These are phyloP conservation scores for Cryptococcus sp. DNA, from an alignment of 1,284 basidiomycete genomes.

Conservation along the genomic window DNA sequence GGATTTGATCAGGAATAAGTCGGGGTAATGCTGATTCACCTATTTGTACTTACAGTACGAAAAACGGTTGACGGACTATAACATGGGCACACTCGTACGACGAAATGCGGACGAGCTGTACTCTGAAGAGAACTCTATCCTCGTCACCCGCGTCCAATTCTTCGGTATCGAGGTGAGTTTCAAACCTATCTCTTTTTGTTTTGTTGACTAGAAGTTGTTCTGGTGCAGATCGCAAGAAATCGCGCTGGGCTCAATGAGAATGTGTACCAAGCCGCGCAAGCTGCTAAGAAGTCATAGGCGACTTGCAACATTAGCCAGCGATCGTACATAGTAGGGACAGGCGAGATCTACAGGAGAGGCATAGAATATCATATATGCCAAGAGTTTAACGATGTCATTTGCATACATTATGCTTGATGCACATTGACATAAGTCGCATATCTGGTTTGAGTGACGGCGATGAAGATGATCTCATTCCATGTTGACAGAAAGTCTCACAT, in stretches of 20 bases:
- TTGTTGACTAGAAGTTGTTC: background rate
- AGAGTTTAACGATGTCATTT: no score
- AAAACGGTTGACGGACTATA: constrained; percentile 86
- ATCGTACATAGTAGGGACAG: no score
- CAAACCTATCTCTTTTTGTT: background rate
- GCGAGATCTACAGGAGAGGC: no score
- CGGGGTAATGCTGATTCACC: no score
- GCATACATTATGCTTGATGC: background rate
- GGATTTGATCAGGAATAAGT: no score
- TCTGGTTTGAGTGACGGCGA: no score
- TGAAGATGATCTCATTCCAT: background rate
- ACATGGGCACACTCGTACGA: constrained; percentile 94
- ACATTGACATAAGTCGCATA: no score
- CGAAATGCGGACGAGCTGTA: constrained; percentile 80
- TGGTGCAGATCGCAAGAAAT: constrained; percentile 89
- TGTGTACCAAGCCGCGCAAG: constrained; percentile 74
- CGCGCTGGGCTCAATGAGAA: constrained; percentile 84
- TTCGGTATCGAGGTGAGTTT: constrained; percentile 78
- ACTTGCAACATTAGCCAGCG: no score
- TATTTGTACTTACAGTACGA: constrained; percentile 60
- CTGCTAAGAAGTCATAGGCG: constrained; percentile 49
- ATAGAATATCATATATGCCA: no score
- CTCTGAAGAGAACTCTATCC: constrained; percentile 89
- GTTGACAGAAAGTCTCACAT: no score
- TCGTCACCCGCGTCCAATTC: constrained; percentile 78